phyloP scores from a whole-genome alignment of 441 rosid genomes.

The Mallotus japonicus region DNA sequence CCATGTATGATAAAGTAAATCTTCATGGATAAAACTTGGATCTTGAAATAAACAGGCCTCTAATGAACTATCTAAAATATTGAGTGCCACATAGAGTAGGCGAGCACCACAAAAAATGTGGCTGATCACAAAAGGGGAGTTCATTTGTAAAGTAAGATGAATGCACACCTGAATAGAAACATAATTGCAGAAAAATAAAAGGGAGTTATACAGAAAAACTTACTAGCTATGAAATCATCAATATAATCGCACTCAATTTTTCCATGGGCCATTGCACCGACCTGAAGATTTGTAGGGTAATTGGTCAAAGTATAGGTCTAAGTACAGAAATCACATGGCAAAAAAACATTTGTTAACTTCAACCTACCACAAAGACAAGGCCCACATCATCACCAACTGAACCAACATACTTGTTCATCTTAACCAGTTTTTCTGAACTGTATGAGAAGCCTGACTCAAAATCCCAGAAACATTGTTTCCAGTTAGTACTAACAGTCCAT shows the following conservation, averaged over 20 bases:
- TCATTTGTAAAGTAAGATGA: background rate
- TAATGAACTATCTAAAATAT: no score
- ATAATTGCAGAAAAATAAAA: background rate
- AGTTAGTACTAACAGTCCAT: background rate
- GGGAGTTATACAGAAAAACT: background rate
- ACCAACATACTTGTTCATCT: conserved; percentile 55
- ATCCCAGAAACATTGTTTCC: background rate
- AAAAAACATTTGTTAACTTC: background rate
- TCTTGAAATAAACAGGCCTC: no score
- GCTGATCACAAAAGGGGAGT: background rate
- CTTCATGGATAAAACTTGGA: background rate
- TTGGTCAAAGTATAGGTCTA: background rate
- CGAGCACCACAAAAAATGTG: background rate
- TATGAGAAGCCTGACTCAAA: conserved; percentile 62
- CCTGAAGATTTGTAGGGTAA: conserved; percentile 32
- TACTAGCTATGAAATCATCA: conserved; percentile 71
- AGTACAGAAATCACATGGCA: background rate
- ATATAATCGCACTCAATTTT: conserved; percentile 66
- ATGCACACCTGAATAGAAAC: background rate
- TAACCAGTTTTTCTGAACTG: conserved; percentile 65
- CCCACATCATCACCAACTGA: conserved; percentile 46
- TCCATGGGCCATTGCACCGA: conserved; percentile 93
- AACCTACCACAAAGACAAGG: conserved; percentile 81
- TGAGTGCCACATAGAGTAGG: background rate
- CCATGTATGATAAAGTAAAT: no score